These are phyloP conservation scores for Blakeslea trispora DNA, from an alignment of 371 early-diverging fungal genomes.

Conservation along the genomic window DNA sequence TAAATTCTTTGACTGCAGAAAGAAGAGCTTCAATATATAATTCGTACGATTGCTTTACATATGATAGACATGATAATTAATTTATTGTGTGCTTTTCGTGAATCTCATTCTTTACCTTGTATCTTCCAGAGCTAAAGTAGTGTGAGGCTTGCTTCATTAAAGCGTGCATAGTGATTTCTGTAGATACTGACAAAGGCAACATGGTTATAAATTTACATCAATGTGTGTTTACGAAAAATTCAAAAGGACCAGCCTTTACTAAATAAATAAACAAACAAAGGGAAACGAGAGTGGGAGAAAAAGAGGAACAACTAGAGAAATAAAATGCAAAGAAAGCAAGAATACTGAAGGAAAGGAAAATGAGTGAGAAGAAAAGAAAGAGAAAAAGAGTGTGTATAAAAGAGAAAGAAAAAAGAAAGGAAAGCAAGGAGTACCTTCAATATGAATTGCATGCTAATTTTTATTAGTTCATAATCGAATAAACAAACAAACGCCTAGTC, in stretches of 20 bases:
- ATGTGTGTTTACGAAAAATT: neutral
- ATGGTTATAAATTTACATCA: constrained; percentile 1
- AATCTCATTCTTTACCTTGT: too few species aligned
- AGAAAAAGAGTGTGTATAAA: neutral
- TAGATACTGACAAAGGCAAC: constrained; percentile 13
- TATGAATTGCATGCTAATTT: neutral
- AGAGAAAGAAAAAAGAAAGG: neutral
- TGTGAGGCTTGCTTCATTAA: constrained; percentile 23
- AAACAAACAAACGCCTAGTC: constrained; percentile 3
- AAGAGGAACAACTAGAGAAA: neutral
- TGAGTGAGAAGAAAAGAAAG: neutral
- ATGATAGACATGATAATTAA: too few species aligned
- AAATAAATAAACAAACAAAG: neutral
- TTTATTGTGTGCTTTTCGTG: too few species aligned
- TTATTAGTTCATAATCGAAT: constrained; percentile 18
- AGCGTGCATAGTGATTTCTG: constrained; percentile 21
- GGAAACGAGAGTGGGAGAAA: neutral
- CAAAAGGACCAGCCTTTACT: neutral
- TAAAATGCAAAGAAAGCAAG: too few species aligned
- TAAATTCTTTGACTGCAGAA: constrained; percentile 34
- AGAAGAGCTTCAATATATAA: constrained; percentile 35
- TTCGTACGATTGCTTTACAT: constrained; percentile 33
- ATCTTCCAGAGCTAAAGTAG: constrained; percentile 13
- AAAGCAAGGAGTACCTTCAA: constrained; percentile 2
- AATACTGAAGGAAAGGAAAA: too few species aligned